Percentiles rank a stretch among this genome's conserved stretches.
Evolutionary conservation across 164 flowering plant species (phyloP).

Genomic region (Vitis rupestris): DNA sequence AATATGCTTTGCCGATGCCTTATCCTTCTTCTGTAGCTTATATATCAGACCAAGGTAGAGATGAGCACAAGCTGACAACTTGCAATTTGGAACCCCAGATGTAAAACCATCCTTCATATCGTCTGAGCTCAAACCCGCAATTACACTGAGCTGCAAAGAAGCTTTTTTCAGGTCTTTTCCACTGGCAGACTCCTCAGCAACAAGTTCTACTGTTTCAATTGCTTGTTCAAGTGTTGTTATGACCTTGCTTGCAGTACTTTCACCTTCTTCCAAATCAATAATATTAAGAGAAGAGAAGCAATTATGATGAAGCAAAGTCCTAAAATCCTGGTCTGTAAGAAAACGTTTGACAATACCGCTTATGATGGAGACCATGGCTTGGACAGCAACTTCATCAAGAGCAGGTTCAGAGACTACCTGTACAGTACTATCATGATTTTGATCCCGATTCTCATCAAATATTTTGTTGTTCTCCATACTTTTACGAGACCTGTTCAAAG

Average conservation of each 20-base stretch:
- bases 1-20: constrained; percentile 60
- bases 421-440: constrained; percentile 17
- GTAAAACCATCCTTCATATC: constrained; percentile 59
- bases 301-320: constrained; percentile 33
- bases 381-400: constrained; percentile 67
- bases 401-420: constrained; percentile 33
- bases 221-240: constrained; percentile 57
- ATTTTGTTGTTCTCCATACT: constrained; percentile 23
- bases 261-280: constrained; percentile 25
- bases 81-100: constrained; percentile 55
- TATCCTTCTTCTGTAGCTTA: constrained; percentile 63
- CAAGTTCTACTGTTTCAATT: constrained; percentile 49
- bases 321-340: constrained; percentile 46
- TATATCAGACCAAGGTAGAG: constrained; percentile 67
- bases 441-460: constrained; percentile 19
- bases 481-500: constrained; percentile 16
- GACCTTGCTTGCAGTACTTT: constrained; percentile 34
- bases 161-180: constrained; percentile 59
- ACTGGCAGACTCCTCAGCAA: constrained; percentile 36
- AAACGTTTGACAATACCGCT: constrained; percentile 44
- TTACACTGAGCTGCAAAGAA: constrained; percentile 53
- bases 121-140: constrained; percentile 57
- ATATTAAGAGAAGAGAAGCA: constrained; percentile 49
- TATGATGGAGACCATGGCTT: constrained; percentile 66
- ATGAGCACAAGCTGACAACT: constrained; percentile 78